Percentiles rank a stretch among this genome's conserved stretches.
These are phyloP conservation scores for Aspergillus japonicus DNA, from an alignment of 2,329 filamentous ascomycete genomes.

Conservation along the genomic window DNA sequence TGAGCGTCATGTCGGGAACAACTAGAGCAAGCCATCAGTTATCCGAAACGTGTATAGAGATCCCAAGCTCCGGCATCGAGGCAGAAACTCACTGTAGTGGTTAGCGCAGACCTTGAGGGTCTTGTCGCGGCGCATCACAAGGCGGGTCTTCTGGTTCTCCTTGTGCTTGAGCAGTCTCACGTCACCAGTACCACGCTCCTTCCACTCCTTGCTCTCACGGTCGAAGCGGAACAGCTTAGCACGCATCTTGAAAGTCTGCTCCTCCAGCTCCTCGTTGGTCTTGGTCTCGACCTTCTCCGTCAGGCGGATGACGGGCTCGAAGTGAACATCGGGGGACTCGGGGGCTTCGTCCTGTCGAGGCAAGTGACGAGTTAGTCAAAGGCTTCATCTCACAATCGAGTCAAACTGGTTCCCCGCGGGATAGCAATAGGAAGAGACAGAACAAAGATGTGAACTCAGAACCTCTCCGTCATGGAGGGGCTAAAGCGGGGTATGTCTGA, in stretches of 20 bases:
- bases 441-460: not conserved
- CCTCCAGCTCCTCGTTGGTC: slow-evolving; percentile 97
- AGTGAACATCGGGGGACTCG: slow-evolving; percentile 91
- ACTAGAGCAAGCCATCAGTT: slow-evolving; percentile 55
- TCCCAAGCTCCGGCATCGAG: not conserved
- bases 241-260: slow-evolving; percentile 98
- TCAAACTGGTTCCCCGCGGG: no score
- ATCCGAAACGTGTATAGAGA: not conserved
- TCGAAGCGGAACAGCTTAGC: slow-evolving; percentile 99
- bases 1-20: slow-evolving; percentile 97
- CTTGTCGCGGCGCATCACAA: slow-evolving; percentile 99
- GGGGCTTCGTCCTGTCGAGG: slow-evolving; percentile 64
- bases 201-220: slow-evolving; percentile 90
- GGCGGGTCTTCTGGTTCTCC: slow-evolving; percentile 94
- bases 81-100: slow-evolving; percentile 79
- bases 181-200: slow-evolving; percentile 96
- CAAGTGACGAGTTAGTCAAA: slow-evolving; percentile 9
- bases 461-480: slow-evolving; percentile 11
- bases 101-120: slow-evolving; percentile 99
- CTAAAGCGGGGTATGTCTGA: not conserved
- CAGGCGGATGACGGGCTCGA: slow-evolving; percentile 92
- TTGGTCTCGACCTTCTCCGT: slow-evolving; percentile 96
- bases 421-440: no score
- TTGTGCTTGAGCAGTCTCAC: slow-evolving; percentile 97
- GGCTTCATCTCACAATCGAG: not conserved